Evolutionary conservation across 2,329 filamentous ascomycete genomes (phyloP).

Genomic region (Trichoderma polysporum): DNA sequence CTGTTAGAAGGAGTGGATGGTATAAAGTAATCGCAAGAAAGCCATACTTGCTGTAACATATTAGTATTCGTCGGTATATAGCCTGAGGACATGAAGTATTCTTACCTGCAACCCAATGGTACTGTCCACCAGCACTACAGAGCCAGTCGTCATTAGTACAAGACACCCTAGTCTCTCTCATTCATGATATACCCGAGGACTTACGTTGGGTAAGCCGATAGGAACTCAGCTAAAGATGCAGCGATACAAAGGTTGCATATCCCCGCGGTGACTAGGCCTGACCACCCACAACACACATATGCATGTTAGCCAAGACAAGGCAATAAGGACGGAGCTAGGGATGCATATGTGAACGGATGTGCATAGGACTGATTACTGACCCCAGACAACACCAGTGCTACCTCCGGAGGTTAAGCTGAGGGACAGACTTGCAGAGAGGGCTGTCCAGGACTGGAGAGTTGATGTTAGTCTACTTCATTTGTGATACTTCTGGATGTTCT

Average conservation of each 20-base stretch:
- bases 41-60: slow-evolving; percentile 13
- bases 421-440: slow-evolving; percentile 45
- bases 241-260: slow-evolving; percentile 49
- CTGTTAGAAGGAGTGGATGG: neutral
- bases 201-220: slow-evolving; percentile 58
- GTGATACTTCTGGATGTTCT: neutral
- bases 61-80: slow-evolving; percentile 50
- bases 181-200: neutral
- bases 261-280: slow-evolving; percentile 34
- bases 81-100: slow-evolving; percentile 52
- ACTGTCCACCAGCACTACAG: slow-evolving; percentile 54
- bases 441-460: slow-evolving; percentile 40
- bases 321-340: neutral
- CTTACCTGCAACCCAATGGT: slow-evolving; percentile 66
- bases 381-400: slow-evolving; percentile 69
- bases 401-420: slow-evolving; percentile 64
- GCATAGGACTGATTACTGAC: slow-evolving; percentile 32
- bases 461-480: neutral
- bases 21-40: neutral
- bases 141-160: neutral
- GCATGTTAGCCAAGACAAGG: neutral
- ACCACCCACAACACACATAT: neutral
- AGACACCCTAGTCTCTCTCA: neutral
- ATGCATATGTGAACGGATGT: neutral
- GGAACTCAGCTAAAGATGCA: slow-evolving; percentile 67